A percentile compares a stretch with the other conserved stretches of the same genome.
These are phyloP conservation scores for Ogataea allantospora DNA, from an alignment of 805 yeast genomes.

Conservation along the genomic window DNA sequence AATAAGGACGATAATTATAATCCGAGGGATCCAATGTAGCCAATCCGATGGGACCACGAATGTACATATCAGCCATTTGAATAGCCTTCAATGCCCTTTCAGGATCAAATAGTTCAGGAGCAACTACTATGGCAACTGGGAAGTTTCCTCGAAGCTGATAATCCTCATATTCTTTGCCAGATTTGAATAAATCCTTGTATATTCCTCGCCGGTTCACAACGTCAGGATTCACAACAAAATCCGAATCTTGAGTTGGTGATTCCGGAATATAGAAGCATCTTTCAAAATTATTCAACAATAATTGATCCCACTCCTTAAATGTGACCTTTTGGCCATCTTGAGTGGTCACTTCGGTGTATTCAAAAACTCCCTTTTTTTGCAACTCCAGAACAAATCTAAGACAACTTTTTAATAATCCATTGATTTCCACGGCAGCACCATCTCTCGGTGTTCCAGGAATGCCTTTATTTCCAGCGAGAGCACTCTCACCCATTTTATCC, in stretches of 20 bases:
- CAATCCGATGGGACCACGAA: slow-evolving; percentile 92
- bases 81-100: slow-evolving; percentile 64
- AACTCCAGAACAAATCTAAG: slow-evolving; percentile 74
- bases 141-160: slow-evolving; percentile 92
- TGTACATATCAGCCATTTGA: slow-evolving; percentile 62
- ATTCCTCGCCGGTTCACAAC: slow-evolving; percentile 89
- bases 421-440: slow-evolving; percentile 94
- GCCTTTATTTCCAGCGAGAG: slow-evolving; percentile 79
- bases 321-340: slow-evolving; percentile 56
- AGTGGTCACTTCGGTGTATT: slow-evolving; percentile 54
- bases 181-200: slow-evolving; percentile 78
- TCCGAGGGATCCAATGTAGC: slow-evolving; percentile 91
- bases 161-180: slow-evolving; percentile 89
- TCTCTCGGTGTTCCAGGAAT: slow-evolving; percentile 96
- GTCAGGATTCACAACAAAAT: slow-evolving; percentile 58
- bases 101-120: slow-evolving; percentile 83
- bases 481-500: slow-evolving; percentile 99
- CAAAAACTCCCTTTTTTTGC: slow-evolving; percentile 52
- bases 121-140: slow-evolving; percentile 89
- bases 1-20: slow-evolving; percentile 87
- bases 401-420: slow-evolving; percentile 81
- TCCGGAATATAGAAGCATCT: slow-evolving; percentile 72
- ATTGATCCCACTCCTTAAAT: slow-evolving; percentile 68
- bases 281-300: slow-evolving; percentile 75
- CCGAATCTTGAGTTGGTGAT: slow-evolving; percentile 56